These are phyloP conservation scores for Psophocarpus tetragonolobus DNA, from an alignment of 306 rosid genomes.

Conservation along the genomic window DNA sequence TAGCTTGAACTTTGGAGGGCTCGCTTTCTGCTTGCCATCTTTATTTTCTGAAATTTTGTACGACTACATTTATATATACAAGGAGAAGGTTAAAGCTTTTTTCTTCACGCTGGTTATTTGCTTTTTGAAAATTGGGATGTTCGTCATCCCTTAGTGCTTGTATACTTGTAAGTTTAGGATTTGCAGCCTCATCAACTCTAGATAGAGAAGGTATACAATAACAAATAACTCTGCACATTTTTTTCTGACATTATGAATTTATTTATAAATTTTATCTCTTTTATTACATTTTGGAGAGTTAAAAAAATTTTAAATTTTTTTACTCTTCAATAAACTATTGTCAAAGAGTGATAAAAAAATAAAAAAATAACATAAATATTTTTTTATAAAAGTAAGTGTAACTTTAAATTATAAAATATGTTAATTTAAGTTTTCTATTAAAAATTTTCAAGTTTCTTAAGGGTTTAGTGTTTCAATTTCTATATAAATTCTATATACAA, in stretches of 20 bases:
- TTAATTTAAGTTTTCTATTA: no score
- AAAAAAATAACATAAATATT: no score
- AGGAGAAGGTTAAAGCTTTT: conserved; percentile 4
- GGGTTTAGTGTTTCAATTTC: no score
- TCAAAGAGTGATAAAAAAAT: no score
- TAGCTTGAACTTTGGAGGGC: conserved; percentile 19
- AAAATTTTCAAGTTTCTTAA: no score
- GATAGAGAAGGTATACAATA: conserved; percentile 37
- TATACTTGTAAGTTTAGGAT: conserved; percentile 29
- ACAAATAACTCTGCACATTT: conserved; percentile 30
- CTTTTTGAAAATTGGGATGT: conserved; percentile 32
- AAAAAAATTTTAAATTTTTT: no score
- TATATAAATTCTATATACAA: no score
- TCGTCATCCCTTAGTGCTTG: conserved; percentile 37
- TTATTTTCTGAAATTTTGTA: conserved; percentile 35
- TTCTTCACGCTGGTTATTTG: background rate
- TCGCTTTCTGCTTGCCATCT: conserved; percentile 25
- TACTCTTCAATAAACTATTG: no score
- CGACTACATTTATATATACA: conserved; percentile 24
- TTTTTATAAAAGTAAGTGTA: no score
- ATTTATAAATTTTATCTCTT: no score
- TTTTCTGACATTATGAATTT: conserved; percentile 16
- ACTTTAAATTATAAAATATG: no score
- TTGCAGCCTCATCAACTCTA: conserved; percentile 34
- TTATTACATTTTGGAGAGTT: no score